phyloP scores from a whole-genome alignment of 768 basidiomycete species.

The Exsudoporus frostii region DNA sequence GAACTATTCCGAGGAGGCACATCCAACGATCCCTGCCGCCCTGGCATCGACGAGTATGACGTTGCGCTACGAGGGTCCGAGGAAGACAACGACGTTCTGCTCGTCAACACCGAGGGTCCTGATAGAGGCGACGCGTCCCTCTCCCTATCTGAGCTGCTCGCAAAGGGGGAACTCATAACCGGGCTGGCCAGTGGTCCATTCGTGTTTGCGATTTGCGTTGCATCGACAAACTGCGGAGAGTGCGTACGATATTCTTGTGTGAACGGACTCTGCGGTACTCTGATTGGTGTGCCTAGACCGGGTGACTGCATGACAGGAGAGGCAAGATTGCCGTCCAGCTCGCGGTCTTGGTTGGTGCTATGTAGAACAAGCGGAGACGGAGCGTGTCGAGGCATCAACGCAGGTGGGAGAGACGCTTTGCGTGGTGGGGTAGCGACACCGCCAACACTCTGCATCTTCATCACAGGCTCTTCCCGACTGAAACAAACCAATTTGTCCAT shows the following conservation, averaged over 20 bases:
- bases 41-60: conserved; percentile 12
- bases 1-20: conserved; percentile 16
- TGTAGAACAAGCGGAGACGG: conserved; percentile 20
- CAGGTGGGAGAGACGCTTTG: conserved; percentile 15
- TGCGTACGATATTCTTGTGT: conserved; percentile 19
- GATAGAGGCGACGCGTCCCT: conserved; percentile 17
- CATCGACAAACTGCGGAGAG: conserved; percentile 5
- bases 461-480: conserved; percentile 26
- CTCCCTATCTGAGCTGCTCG: conserved; percentile 15
- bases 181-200: conserved; percentile 12
- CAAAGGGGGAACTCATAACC: conserved; percentile 9
- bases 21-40: conserved; percentile 18
- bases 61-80: conserved; percentile 7
- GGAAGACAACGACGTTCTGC: conserved; percentile 14
- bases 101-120: not conserved
- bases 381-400: conserved; percentile 19
- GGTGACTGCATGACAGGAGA: conserved; percentile 34
- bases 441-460: not conserved
- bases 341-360: conserved; percentile 1
- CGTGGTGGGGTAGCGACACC: not conserved
- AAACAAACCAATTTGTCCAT: not conserved
- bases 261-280: conserved; percentile 39
- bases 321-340: not conserved
- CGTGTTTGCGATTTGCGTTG: not conserved
- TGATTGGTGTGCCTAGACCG: conserved; percentile 29